A percentile compares a stretch with the other conserved stretches of the same genome.
phyloP scores from a whole-genome alignment of 2,329 filamentous ascomycete species.

The Didymosphaeria variabile region DNA sequence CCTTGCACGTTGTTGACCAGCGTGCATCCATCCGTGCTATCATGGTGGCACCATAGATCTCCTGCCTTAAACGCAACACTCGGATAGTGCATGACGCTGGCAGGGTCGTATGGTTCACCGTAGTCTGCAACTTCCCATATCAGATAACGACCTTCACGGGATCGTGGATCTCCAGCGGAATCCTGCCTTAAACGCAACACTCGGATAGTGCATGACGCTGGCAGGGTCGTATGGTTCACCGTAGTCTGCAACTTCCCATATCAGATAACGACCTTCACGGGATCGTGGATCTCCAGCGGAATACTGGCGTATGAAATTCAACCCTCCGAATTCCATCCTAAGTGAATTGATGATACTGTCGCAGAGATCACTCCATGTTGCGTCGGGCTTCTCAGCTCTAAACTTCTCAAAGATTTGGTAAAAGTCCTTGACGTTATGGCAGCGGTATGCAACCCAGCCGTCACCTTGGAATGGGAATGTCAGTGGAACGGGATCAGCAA shows the following conservation, averaged over 20 bases:
- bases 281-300: slow-evolving; percentile 1
- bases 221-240: slow-evolving; percentile 2
- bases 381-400: neutral
- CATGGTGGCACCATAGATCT: neutral
- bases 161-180: too few species aligned
- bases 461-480: neutral
- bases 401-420: neutral
- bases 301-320: neutral
- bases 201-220: slow-evolving; percentile 8
- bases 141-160: neutral
- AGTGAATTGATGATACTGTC: neutral
- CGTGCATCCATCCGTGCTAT: neutral
- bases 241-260: neutral
- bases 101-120: slow-evolving; percentile 1
- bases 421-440: slow-evolving; percentile 8
- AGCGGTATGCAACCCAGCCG: slow-evolving; percentile 11
- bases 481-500: neutral
- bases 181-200: neutral
- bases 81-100: slow-evolving; percentile 8
- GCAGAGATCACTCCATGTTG: slow-evolving; percentile 6
- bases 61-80: neutral
- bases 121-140: neutral
- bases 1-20: neutral
- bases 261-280: neutral
- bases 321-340: neutral